Percentiles rank a stretch among this genome's conserved stretches.
Conservation (phyloP, 1,284 basidiomycete genomes). For the Sanghuangporus sanghuang region DNA sequence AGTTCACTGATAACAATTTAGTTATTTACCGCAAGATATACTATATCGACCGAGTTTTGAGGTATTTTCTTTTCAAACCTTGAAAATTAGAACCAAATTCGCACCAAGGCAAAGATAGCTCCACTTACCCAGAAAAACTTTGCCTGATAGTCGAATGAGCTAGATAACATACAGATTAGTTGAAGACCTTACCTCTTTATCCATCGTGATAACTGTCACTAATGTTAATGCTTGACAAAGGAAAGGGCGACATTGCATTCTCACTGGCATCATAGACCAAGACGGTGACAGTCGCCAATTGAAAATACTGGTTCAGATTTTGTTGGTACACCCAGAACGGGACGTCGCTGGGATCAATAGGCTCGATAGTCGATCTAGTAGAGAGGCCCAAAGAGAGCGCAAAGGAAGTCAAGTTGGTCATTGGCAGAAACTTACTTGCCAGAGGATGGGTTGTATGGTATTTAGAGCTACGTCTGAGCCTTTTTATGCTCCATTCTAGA, state of each 20-base stretch:
- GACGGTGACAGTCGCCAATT: neutral
- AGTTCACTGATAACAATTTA: neutral
- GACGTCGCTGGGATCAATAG: neutral
- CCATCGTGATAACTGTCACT: neutral
- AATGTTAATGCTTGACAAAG: neutral
- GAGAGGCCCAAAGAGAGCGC: neutral
- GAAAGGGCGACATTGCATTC: neutral
- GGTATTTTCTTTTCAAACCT: neutral
- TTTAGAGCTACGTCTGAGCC: too few relatives aligned
- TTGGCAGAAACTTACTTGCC: neutral
- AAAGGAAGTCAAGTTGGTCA: neutral
- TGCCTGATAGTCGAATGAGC: neutral
- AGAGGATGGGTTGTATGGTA: too few relatives aligned
- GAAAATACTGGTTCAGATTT: neutral
- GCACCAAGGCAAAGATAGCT: neutral
- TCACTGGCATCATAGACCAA: neutral
- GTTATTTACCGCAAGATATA: neutral
- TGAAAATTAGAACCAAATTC: neutral
- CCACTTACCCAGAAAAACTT: neutral
- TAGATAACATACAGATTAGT: neutral
- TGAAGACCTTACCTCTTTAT: neutral
- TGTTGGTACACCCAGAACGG: neutral
- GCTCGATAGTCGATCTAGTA: neutral
- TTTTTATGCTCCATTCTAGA: too few relatives aligned
- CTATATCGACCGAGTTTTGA: neutral